phyloP scores from a whole-genome alignment of 2,329 filamentous ascomycete species.

The Cladophialophora bantiana region DNA sequence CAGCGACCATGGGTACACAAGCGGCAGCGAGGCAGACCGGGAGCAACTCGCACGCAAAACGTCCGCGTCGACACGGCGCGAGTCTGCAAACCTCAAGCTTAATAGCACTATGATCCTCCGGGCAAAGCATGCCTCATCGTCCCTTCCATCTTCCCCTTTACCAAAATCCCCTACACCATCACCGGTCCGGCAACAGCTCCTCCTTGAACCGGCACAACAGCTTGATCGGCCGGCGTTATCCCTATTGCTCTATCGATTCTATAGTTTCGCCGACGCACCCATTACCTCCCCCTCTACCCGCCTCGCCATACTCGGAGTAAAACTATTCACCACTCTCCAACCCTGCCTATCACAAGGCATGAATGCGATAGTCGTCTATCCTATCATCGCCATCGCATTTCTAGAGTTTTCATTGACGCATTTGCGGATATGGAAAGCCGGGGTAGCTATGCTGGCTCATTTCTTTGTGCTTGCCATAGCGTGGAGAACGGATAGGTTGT shows the following conservation, averaged over 20 bases:
- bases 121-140: conserved; percentile 21
- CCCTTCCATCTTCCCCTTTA: conserved; percentile 19
- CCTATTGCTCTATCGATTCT: conserved; percentile 3
- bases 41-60: not conserved
- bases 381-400: conserved; percentile 33
- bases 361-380: conserved; percentile 38
- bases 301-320: conserved; percentile 33
- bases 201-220: conserved; percentile 31
- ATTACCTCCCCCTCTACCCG: conserved; percentile 27
- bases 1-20: conserved; percentile 16
- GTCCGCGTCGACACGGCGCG: conserved; percentile 8
- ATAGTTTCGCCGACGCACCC: conserved; percentile 13
- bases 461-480: conserved; percentile 30
- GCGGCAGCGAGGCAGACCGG: conserved; percentile 24
- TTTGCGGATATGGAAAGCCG: conserved; percentile 35
- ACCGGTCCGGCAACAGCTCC: conserved; percentile 33
- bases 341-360: conserved; percentile 37
- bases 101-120: conserved; percentile 27
- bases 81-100: conserved; percentile 13
- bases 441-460: conserved; percentile 29
- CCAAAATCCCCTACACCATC: conserved; percentile 24
- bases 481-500: conserved; percentile 28
- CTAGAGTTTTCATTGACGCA: conserved; percentile 35
- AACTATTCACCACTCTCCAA: conserved; percentile 37
- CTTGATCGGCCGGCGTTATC: not conserved